These are phyloP conservation scores for Apiospora saccharicola DNA, from an alignment of 2,329 filamentous ascomycete species.

Conservation along the genomic window DNA sequence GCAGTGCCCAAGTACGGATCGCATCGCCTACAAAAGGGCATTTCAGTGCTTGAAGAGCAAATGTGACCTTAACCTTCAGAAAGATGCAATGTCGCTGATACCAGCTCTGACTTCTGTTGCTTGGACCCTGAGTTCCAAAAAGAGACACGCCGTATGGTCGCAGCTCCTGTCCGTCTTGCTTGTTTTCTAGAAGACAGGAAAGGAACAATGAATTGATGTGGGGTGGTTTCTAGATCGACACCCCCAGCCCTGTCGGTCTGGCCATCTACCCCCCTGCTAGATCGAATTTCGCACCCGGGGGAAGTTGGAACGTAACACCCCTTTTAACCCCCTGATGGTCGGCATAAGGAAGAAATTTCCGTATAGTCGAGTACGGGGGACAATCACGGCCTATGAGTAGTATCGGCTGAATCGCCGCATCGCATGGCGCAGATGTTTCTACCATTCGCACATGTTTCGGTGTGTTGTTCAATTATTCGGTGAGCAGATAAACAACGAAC, in stretches of 20 bases:
- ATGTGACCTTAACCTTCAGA: not conserved
- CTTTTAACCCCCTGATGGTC: constrained; percentile 11
- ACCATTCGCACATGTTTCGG: constrained; percentile 15
- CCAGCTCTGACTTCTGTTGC: not conserved
- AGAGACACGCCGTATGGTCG: not conserved
- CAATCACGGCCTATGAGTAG: not conserved
- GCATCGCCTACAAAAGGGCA: not conserved
- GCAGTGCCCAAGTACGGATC: not conserved
- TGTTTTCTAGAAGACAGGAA: constrained; percentile 17
- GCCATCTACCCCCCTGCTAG: constrained; percentile 16
- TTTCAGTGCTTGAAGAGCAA: not conserved
- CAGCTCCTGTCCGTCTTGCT: constrained; percentile 6
- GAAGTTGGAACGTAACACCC: constrained; percentile 13
- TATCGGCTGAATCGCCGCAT: not conserved
- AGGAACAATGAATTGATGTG: constrained; percentile 1
- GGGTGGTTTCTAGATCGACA: not conserved
- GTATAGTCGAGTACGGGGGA: constrained; percentile 2
- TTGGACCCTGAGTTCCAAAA: not conserved
- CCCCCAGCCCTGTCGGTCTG: constrained; percentile 17
- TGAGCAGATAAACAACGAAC: constrained; percentile 19
- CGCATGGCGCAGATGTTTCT: not conserved
- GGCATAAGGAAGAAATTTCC: constrained; percentile 5
- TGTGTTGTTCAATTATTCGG: constrained; percentile 15
- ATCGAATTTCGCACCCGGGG: constrained; percentile 18
- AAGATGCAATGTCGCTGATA: not conserved